phyloP scores from a whole-genome alignment of 441 rosid genomes.

The Melianthus villosus region DNA sequence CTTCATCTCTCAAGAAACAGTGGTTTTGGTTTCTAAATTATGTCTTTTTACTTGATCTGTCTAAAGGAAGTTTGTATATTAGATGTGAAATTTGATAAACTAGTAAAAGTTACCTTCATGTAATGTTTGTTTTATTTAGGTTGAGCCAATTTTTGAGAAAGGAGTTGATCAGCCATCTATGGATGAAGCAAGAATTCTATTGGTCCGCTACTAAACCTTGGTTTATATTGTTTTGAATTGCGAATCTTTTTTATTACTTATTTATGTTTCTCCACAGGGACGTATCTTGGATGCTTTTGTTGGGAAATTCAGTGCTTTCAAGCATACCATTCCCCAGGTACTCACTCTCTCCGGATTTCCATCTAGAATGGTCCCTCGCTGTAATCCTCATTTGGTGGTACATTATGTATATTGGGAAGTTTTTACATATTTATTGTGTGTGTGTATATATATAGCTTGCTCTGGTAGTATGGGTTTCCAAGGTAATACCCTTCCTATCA shows the following conservation, averaged over 20 bases:
- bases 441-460: too few relatives aligned
- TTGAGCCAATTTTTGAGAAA: constrained; percentile 95
- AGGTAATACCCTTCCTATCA: too few relatives aligned
- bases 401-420: too few relatives aligned
- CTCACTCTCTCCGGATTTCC: neutral
- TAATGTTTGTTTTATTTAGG: constrained; percentile 29
- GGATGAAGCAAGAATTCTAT: constrained; percentile 81
- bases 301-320: constrained; percentile 87
- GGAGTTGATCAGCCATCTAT: constrained; percentile 78
- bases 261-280: constrained; percentile 33
- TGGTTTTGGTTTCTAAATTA: neutral
- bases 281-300: constrained; percentile 97
- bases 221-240: constrained; percentile 5
- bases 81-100: constrained; percentile 8
- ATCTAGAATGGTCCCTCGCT: too few relatives aligned
- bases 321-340: constrained; percentile 97
- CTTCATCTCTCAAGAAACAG: constrained; percentile 6
- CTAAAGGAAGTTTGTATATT: constrained; percentile 7
- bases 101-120: constrained; percentile 2
- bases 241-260: constrained; percentile 3
- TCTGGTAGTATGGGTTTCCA: too few relatives aligned
- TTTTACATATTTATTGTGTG: too few relatives aligned
- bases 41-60: constrained; percentile 3
- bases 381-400: too few relatives aligned
- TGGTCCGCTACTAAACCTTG: constrained; percentile 32